phyloP scores from a whole-genome alignment of 139 green algal genomes.

The Coelastrella sp. region DNA sequence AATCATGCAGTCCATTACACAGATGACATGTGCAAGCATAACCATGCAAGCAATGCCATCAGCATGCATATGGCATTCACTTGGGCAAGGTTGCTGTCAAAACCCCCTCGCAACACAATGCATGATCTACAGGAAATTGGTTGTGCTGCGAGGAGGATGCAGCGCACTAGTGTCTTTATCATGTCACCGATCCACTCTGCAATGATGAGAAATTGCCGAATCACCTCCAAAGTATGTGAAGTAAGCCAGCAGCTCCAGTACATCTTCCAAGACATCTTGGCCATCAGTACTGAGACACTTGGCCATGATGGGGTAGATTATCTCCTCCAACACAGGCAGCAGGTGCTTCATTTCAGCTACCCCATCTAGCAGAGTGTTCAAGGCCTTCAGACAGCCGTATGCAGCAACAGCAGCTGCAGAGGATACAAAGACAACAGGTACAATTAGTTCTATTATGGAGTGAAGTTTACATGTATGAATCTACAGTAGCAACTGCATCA shows the following conservation, averaged over 20 bases:
- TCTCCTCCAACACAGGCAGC: constrained; percentile 85
- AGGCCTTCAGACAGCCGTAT: constrained; percentile 88
- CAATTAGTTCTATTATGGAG: too few relatives aligned
- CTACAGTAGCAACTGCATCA: too few relatives aligned
- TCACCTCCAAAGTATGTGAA: constrained; percentile 86
- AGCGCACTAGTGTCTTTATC: too few relatives aligned
- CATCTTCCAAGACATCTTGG: constrained; percentile 95
- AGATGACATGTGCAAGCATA: too few relatives aligned
- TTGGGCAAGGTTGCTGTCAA: neutral
- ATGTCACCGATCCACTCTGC: too few relatives aligned
- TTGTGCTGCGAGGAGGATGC: too few relatives aligned
- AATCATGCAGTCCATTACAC: too few relatives aligned
- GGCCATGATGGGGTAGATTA: constrained; percentile 89
- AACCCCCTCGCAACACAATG: too few relatives aligned
- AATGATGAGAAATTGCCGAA: too few relatives aligned
- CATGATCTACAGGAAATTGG: too few relatives aligned
- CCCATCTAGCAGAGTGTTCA: constrained; percentile 92
- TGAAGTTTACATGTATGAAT: too few relatives aligned
- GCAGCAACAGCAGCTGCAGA: constrained; percentile 79
- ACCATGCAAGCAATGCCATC: too few relatives aligned
- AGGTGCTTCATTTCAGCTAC: constrained; percentile 81
- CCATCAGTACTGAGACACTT: constrained; percentile 70
- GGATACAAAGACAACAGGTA: neutral
- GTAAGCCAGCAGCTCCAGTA: constrained; percentile 92
- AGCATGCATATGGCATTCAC: neutral